phyloP scores from a whole-genome alignment of 352 stramenopile genomes.

The Globisporangium canariense region DNA sequence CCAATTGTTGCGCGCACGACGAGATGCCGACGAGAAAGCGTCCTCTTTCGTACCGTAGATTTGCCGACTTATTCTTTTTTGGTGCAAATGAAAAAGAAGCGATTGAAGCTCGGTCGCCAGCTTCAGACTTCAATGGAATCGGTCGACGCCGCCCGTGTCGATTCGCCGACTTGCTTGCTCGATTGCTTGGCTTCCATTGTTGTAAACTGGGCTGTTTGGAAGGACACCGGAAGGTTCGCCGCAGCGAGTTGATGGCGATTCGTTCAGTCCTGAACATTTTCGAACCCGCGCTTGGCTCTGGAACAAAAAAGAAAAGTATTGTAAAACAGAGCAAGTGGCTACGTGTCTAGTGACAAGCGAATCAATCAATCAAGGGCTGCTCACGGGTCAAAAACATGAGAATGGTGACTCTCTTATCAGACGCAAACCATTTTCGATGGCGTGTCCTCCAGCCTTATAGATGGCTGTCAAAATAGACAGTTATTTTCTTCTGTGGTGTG shows the following conservation, averaged over 20 bases:
- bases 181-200: neutral
- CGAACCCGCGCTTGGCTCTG: neutral
- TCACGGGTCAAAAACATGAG: no score
- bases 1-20: neutral
- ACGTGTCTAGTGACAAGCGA: neutral
- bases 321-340: neutral
- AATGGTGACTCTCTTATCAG: neutral
- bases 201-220: neutral
- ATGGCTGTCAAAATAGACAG: no score
- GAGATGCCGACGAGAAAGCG: no score
- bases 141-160: conserved; percentile 10
- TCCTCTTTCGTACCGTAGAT: neutral
- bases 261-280: no score
- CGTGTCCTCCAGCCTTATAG: no score
- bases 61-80: conserved; percentile 10
- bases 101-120: neutral
- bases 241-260: no score
- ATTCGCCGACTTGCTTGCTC: neutral
- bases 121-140: conserved; percentile 14
- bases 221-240: no score
- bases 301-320: neutral
- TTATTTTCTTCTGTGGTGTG: no score
- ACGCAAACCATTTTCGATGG: neutral
- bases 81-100: neutral
- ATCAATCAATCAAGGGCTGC: no score